Conservation (phyloP, 306 rosid species). For the Dryas octopetala region DNA sequence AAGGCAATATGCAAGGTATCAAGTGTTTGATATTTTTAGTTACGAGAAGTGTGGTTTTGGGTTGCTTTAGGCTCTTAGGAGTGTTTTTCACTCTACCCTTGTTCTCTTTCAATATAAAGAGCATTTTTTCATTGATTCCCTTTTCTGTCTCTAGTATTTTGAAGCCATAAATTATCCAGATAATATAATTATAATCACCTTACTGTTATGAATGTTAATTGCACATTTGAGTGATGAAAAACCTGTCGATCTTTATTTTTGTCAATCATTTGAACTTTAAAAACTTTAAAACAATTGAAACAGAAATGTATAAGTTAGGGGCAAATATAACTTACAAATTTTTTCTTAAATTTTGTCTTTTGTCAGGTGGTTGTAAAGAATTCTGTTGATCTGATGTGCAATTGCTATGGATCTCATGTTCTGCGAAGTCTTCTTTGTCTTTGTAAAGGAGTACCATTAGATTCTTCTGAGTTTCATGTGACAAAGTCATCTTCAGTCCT, state of each 20-base stretch:
- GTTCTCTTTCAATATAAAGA: neutral
- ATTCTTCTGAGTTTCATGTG: conserved; percentile 44
- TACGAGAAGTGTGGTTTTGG: neutral
- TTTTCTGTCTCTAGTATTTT: conserved; percentile 1
- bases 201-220: neutral
- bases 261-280: neutral
- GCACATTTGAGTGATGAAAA: neutral
- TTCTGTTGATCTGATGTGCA: conserved; percentile 65
- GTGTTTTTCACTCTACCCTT: neutral
- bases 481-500: conserved; percentile 56
- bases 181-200: neutral
- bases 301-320: neutral
- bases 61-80: conserved; percentile 4
- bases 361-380: conserved; percentile 62
- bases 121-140: neutral
- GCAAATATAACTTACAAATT: neutral
- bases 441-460: conserved; percentile 64
- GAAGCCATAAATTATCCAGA: neutral
- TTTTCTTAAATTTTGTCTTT: neutral
- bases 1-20: conserved; percentile 65
- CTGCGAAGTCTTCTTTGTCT: conserved; percentile 81
- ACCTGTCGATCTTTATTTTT: neutral
- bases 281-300: neutral
- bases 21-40: neutral
- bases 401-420: conserved; percentile 91